A percentile compares a stretch with the other conserved stretches of the same genome.
Conservation (phyloP, 2,329 filamentous ascomycete genomes). For the Penicillium vulpinum region DNA sequence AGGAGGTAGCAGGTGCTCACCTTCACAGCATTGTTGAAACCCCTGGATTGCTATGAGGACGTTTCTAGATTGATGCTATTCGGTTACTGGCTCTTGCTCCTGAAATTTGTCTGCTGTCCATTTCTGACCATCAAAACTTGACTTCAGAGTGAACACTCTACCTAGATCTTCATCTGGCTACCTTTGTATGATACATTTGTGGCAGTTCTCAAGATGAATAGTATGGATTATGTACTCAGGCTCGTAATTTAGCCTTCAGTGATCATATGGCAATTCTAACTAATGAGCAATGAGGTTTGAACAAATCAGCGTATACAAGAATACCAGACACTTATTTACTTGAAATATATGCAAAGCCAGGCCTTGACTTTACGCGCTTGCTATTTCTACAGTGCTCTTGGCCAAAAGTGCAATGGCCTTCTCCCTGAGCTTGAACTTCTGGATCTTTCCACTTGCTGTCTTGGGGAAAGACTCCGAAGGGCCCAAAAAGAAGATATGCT, state of each 20-base stretch:
- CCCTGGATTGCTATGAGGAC: neutral
- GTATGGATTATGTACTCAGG: neutral
- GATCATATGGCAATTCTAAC: too few relatives aligned
- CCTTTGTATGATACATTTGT: neutral
- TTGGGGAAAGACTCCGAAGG: constrained; percentile 72
- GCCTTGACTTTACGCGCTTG: neutral
- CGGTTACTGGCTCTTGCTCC: neutral
- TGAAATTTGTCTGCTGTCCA: neutral
- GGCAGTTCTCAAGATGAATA: neutral
- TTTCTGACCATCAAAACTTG: neutral
- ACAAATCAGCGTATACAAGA: too few relatives aligned
- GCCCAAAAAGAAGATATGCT: constrained; percentile 78
- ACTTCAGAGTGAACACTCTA: neutral
- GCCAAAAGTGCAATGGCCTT: constrained; percentile 56
- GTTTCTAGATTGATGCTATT: neutral
- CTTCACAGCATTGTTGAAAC: neutral
- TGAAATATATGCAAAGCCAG: neutral
- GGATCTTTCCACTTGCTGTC: constrained; percentile 94
- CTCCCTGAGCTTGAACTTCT: constrained; percentile 84
- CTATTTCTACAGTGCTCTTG: constrained; percentile 20
- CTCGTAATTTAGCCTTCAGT: neutral
- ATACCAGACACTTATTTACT: neutral
- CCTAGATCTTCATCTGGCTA: neutral
- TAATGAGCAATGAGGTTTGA: neutral
- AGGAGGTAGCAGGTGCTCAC: neutral